Evolutionary conservation across 2,329 filamentous ascomycete genomes (phyloP), one percentile per base, ranked within the genome.

Genomic region (Neonectria sp.): DNA sequence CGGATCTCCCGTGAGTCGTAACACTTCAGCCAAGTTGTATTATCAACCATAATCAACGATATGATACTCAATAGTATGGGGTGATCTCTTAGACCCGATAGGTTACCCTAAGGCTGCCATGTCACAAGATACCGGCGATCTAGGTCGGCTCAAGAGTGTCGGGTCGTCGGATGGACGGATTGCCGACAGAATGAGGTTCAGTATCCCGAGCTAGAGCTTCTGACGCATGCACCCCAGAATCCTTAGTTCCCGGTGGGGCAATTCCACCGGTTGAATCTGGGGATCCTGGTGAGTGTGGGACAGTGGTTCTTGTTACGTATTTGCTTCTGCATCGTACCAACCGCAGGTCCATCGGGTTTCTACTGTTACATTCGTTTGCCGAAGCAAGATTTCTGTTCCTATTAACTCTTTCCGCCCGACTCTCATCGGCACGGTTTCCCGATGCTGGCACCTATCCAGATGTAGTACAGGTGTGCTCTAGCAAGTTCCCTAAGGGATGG

Each of bases 261-360:
- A 55, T 62, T 17, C 4, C 3, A 33, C 21, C 31, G 15, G 43
- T 24, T 6, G 27, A 37, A 29, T 58, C 61, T 15, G 46, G 61
- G 61, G 53, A 53, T 58, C 17, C 21, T 29, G 7, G 29, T 11
- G 27, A 48, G 11, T 49, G 55, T 37, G 46, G 53, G 46, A 63
- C 13, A 46, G 60, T 51, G 31, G 52, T 63, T 63, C 52, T 49
- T 35, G 29, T 56, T 63, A 63, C 60, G 33, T 63, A 63, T 56
- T 46, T 37, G 45, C 8, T 52, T 13, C 33, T 21, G 21, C 13
- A 29, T 61, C 29, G 15, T 24, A 17, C 35, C 35, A 37, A 17
- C 35, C 13, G 5, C 13, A 35, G 25, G 29, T 56, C 17, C 8
- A 11, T 31, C 51, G 40, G n/a, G 2, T 35, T 35, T 6, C 49